These are phyloP conservation scores for Sporormia fimetaria DNA, from an alignment of 495 filamentous ascomycete genomes.

Conservation along the genomic window DNA sequence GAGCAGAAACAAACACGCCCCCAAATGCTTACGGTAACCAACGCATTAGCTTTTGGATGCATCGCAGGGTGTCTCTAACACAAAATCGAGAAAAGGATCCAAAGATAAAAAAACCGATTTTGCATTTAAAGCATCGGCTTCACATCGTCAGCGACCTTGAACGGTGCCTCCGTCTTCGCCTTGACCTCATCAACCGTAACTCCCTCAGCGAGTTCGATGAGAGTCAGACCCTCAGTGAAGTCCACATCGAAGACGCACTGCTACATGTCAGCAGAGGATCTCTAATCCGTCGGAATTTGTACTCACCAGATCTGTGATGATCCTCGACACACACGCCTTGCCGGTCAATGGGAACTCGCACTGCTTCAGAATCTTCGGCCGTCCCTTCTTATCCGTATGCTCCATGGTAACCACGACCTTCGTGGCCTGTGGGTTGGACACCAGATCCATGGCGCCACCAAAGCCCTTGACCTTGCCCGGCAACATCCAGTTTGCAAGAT, in stretches of 20 bases:
- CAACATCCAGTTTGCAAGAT: conserved; percentile 55
- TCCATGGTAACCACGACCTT: conserved; percentile 53
- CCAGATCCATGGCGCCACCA: conserved; percentile 54
- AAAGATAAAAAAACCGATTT: neutral
- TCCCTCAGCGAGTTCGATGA: conserved; percentile 46
- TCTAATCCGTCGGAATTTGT: neutral
- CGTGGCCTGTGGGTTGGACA: conserved; percentile 47
- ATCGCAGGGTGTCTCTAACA: too few species aligned
- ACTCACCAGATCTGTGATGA: conserved; percentile 48
- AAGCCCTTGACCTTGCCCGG: conserved; percentile 55
- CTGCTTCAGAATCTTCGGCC: conserved; percentile 47
- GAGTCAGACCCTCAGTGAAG: conserved; percentile 38
- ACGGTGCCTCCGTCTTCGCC: conserved; percentile 44
- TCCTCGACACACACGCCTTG: conserved; percentile 35
- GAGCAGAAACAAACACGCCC: too few species aligned
- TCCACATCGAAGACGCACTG: conserved; percentile 49
- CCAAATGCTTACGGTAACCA: too few species aligned
- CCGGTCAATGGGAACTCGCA: conserved; percentile 48
- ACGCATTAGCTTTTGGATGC: too few species aligned
- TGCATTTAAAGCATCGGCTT: conserved; percentile 36
- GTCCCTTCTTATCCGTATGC: conserved; percentile 50
- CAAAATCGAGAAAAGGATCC: too few species aligned
- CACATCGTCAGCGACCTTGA: conserved; percentile 39
- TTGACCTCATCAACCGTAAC: conserved; percentile 43
- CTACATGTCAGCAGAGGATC: conserved; percentile 7